phyloP scores from a whole-genome alignment of 495 filamentous ascomycete species.

The Jackrogersella minutella region DNA sequence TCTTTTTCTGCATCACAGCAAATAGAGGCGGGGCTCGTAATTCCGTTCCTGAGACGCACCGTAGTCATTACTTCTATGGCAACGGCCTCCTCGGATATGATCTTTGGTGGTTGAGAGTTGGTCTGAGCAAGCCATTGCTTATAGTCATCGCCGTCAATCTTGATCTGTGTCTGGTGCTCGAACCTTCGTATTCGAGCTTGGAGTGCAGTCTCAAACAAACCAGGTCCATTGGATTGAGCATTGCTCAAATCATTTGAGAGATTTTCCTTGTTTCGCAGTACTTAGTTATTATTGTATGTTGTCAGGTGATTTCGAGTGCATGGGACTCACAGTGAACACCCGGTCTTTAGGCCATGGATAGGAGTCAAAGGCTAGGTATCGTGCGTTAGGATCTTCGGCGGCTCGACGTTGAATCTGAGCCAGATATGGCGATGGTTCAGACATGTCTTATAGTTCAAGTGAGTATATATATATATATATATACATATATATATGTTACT shows the following conservation, averaged over 20 bases:
- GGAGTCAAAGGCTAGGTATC: conserved; percentile 43
- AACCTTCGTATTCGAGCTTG: conserved; percentile 57
- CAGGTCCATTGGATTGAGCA: conserved; percentile 21
- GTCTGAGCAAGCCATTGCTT: conserved; percentile 43
- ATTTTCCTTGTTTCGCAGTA: conserved; percentile 23
- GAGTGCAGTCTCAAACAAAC: conserved; percentile 46
- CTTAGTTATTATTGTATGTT: conserved; percentile 2
- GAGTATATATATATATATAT: background rate
- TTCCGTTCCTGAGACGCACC: conserved; percentile 13
- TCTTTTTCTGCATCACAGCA: background rate
- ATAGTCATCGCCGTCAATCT: conserved; percentile 50
- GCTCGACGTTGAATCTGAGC: conserved; percentile 39
- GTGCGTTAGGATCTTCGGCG: conserved; percentile 38
- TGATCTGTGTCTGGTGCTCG: conserved; percentile 46
- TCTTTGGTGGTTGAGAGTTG: conserved; percentile 19
- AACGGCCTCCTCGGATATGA: conserved; percentile 38
- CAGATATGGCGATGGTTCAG: conserved; percentile 26
- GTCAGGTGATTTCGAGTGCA: background rate
- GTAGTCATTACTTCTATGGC: conserved; percentile 29
- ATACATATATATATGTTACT: background rate
- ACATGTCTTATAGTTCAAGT: conserved; percentile 20
- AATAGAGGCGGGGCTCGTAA: background rate
- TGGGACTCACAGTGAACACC: conserved; percentile 45
- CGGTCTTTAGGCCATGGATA: conserved; percentile 46
- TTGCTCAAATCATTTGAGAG: conserved; percentile 23